These are phyloP conservation scores for Cucumis cinereus DNA, from an alignment of 306 rosid species.

Conservation along the genomic window DNA sequence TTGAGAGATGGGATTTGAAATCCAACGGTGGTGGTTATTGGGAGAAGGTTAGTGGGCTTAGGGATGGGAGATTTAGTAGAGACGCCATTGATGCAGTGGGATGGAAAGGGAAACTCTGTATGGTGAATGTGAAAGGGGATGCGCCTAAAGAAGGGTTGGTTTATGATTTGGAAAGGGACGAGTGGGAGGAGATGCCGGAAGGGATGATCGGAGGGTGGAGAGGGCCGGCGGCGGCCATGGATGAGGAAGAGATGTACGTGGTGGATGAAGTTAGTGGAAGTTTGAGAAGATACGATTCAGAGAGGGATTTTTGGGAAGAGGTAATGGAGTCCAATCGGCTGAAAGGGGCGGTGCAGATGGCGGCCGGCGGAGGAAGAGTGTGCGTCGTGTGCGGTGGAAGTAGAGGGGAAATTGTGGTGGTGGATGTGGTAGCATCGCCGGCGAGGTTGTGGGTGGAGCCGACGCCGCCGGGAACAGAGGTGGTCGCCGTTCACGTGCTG, in stretches of 20 bases:
- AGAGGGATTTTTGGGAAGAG: slow-evolving; percentile 44
- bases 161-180: slow-evolving; percentile 38
- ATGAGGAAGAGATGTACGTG: slow-evolving; percentile 50
- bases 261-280: slow-evolving; percentile 50
- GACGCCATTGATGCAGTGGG: slow-evolving; percentile 83
- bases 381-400: slow-evolving; percentile 36
- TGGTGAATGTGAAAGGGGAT: slow-evolving; percentile 69
- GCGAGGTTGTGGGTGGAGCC: slow-evolving; percentile 27
- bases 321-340: slow-evolving; percentile 26
- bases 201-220: slow-evolving; percentile 78
- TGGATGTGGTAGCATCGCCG: slow-evolving; percentile 30
- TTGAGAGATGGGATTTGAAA: slow-evolving; percentile 36
- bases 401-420: slow-evolving; percentile 32
- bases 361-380: slow-evolving; percentile 39
- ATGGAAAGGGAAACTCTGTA: slow-evolving; percentile 60
- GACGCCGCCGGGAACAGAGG: slow-evolving; percentile 43
- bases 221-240: slow-evolving; percentile 90
- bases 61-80: slow-evolving; percentile 50
- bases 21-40: slow-evolving; percentile 7
- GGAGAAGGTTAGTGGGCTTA: slow-evolving; percentile 35
- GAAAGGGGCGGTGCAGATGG: slow-evolving; percentile 53
- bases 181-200: slow-evolving; percentile 60
- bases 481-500: slow-evolving; percentile 51
- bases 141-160: slow-evolving; percentile 46
- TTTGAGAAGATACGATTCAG: slow-evolving; percentile 27